Evolutionary conservation across 495 filamentous ascomycete species (phyloP), one percentile per base, ranked within the genome.

Genomic region (Podospora conica): DNA sequence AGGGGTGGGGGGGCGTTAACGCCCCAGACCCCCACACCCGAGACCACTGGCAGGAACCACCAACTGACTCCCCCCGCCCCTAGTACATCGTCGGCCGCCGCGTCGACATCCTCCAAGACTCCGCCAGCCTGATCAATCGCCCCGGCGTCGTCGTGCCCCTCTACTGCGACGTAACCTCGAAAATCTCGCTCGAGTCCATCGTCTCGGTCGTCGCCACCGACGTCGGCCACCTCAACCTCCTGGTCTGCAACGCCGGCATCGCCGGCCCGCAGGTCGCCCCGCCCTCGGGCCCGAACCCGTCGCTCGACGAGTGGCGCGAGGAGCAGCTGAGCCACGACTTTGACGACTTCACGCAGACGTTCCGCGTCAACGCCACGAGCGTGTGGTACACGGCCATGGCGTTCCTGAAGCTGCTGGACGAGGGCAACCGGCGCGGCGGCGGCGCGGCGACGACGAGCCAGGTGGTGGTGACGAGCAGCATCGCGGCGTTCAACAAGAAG

Each of bases 21-120:
- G 15, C 18, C 33, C 33, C 1, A 10, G 15, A 33, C 12, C 5
- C 33, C 15, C 40, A 15, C 15, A 15, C 40, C 40, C 5, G 7
- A 0, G 15, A 8, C 5, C 33, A 48, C 1, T 1, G 2, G 15
- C 40, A 48, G 6, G 4, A n/a, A 48, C 6, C 40, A n/a, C 40
- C 18, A 48, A n/a, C 40, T 48, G n/a, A 48, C 40, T 6, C 9
- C 29, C 15, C 40, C n/a, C n/a, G n/a, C n/a, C n/a, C 40, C 40
- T 18, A 48, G 40, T 93, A 90, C 82, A 90, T 93, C 60, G 69
- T 88, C 53, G 89, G 89, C n/a, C 81, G 90, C 27, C 83, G 88
- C 10, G 70, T 83, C 53, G 80, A 86, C 21, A 76, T 83, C 0
- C 82, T 90, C 0, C 75, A 86, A 56, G 73, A 78, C 31, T 83